phyloP scores from a whole-genome alignment of 2,329 filamentous ascomycete species.

The Pseudocercospora vitis region DNA sequence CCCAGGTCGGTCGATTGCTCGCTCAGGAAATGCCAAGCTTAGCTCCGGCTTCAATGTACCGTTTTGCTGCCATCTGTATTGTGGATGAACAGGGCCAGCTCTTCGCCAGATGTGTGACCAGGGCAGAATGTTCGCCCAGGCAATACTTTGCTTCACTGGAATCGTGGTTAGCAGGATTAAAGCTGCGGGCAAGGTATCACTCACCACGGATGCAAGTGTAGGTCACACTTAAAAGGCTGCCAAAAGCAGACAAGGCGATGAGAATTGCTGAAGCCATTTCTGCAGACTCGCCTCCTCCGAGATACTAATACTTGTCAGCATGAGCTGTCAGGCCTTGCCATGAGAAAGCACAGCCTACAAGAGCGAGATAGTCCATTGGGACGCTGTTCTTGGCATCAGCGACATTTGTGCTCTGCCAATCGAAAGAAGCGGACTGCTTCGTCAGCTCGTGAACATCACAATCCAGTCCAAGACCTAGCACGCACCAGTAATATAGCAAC shows the following conservation, averaged over 20 bases:
- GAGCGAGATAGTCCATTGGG: constrained; percentile 2
- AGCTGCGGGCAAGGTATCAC: too few relatives aligned
- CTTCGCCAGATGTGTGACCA: constrained; percentile 16
- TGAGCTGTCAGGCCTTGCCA: too few relatives aligned
- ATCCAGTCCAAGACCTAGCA: background rate
- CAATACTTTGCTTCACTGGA: constrained; percentile 24
- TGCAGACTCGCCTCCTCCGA: background rate
- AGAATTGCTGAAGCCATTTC: constrained; percentile 9
- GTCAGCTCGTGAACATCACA: background rate
- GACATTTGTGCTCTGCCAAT: constrained; percentile 4
- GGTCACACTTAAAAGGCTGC: constrained; percentile 18
- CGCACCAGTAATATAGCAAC: constrained; percentile 9
- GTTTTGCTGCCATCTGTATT: constrained; percentile 3
- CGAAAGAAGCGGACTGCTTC: constrained; percentile 7
- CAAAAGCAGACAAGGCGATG: constrained; percentile 15
- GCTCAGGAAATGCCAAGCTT: background rate
- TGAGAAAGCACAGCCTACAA: too few relatives aligned
- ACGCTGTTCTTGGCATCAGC: constrained; percentile 1
- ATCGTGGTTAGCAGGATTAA: too few relatives aligned
- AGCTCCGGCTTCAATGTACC: constrained; percentile 4
- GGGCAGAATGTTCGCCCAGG: constrained; percentile 20
- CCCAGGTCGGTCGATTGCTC: constrained; percentile 10
- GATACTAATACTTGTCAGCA: too few relatives aligned
- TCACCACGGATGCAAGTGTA: constrained; percentile 20
- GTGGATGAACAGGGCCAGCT: constrained; percentile 10